Conservation (phyloP, 768 basidiomycete species). For the Collybia nuda region DNA sequence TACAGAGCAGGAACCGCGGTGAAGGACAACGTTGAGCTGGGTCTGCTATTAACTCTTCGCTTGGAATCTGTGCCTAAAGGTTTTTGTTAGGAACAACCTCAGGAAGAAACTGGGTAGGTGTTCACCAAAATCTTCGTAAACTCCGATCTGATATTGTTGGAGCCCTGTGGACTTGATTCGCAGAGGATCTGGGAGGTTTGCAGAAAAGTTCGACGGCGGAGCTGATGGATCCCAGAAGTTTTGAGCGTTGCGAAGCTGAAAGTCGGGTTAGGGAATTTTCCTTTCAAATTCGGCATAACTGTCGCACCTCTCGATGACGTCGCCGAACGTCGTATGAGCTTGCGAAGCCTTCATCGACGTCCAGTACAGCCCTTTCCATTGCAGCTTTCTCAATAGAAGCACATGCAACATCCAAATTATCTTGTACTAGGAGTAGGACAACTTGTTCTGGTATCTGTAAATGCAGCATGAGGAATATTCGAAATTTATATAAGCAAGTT, state of each 20-base stretch:
- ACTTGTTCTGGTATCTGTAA: slow-evolving; percentile 62
- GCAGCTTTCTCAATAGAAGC: slow-evolving; percentile 95
- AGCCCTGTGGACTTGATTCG: slow-evolving; percentile 84
- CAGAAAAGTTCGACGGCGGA: slow-evolving; percentile 65
- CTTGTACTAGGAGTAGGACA: slow-evolving; percentile 75
- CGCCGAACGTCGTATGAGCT: slow-evolving; percentile 80
- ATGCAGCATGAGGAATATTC: background rate
- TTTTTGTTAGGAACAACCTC: slow-evolving; percentile 7
- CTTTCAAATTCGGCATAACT: background rate
- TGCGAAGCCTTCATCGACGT: slow-evolving; percentile 89
- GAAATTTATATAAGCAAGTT: slow-evolving; percentile 2
- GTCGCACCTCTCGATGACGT: slow-evolving; percentile 79
- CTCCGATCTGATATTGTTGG: slow-evolving; percentile 75
- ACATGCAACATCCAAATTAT: slow-evolving; percentile 93
- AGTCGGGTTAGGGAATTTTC: slow-evolving; percentile 2
- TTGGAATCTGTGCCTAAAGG: slow-evolving; percentile 52
- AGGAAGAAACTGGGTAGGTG: background rate
- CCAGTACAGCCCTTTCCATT: slow-evolving; percentile 91
- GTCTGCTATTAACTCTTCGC: slow-evolving; percentile 60
- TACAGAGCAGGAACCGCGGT: slow-evolving; percentile 45
- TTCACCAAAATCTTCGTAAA: slow-evolving; percentile 95
- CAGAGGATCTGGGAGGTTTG: slow-evolving; percentile 82
- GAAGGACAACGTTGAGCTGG: slow-evolving; percentile 72
- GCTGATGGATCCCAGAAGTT: slow-evolving; percentile 90
- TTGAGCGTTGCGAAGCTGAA: slow-evolving; percentile 62